phyloP scores from a whole-genome alignment of 352 stramenopile species.

The Phytophthora sojae region DNA sequence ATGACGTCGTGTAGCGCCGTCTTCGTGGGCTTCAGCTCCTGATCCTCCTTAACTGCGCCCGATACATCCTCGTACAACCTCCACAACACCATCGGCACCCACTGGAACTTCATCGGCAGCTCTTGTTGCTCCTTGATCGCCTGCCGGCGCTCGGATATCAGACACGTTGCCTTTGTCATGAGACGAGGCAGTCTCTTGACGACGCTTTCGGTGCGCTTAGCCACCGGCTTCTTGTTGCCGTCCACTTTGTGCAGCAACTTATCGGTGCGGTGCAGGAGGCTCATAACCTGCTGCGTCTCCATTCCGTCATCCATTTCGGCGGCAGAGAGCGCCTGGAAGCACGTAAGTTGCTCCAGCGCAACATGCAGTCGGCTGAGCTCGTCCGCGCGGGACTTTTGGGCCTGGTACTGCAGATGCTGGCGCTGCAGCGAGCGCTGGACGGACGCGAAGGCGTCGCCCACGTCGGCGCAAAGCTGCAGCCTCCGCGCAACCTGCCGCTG shows the following conservation, averaged over 20 bases:
- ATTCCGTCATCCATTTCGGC: slow-evolving; percentile 18
- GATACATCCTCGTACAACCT: slow-evolving; percentile 39
- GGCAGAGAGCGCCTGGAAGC: slow-evolving; percentile 26
- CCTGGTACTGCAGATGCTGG: slow-evolving; percentile 19
- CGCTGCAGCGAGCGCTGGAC: slow-evolving; percentile 2
- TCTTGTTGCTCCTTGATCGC: slow-evolving; percentile 21
- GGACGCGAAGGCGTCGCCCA: slow-evolving; percentile 13
- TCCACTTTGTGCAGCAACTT: slow-evolving; percentile 14
- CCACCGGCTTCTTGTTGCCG: slow-evolving; percentile 11
- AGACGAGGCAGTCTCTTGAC: slow-evolving; percentile 26
- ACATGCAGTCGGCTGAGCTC: slow-evolving; percentile 19
- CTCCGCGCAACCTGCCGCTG: slow-evolving; percentile 28
- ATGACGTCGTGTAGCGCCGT: slow-evolving; percentile 42
- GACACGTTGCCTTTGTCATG: slow-evolving; percentile 23
- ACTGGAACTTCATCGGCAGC: slow-evolving; percentile 41
- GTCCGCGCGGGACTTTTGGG: slow-evolving; percentile 6
- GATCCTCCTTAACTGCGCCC: not conserved
- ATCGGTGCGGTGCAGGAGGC: slow-evolving; percentile 28
- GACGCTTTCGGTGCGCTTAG: slow-evolving; percentile 6
- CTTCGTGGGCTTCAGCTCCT: slow-evolving; percentile 28
- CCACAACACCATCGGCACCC: slow-evolving; percentile 47
- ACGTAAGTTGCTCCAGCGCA: slow-evolving; percentile 24
- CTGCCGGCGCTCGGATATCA: slow-evolving; percentile 14
- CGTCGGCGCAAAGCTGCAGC: slow-evolving; percentile 27
- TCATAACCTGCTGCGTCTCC: slow-evolving; percentile 6